A percentile compares a stretch with the other conserved stretches of the same genome.
Evolutionary conservation across 2,329 filamentous ascomycete genomes (phyloP).

Genomic region (Coniochaeta sp.): DNA sequence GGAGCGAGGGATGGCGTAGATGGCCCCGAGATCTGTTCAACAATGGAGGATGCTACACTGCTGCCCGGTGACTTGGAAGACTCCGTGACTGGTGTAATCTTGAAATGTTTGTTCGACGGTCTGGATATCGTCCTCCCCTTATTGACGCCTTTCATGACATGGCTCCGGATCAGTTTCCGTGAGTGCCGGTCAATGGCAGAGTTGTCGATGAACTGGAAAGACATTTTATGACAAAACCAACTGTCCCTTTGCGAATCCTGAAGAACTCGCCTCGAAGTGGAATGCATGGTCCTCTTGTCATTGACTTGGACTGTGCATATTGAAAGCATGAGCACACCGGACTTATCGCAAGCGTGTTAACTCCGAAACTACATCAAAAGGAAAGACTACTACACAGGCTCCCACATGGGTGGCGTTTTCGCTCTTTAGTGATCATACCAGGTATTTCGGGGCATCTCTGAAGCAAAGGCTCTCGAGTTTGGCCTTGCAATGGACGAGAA

Average conservation of each 20-base stretch:
- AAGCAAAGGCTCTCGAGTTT: too few species aligned
- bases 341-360: neutral
- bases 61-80: neutral
- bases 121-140: conserved; percentile 1
- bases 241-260: neutral
- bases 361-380: neutral
- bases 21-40: neutral
- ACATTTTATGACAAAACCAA: neutral
- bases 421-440: too few species aligned
- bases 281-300: neutral
- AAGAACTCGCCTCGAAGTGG: neutral
- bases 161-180: conserved; percentile 5
- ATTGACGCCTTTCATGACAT: conserved; percentile 5
- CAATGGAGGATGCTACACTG: neutral
- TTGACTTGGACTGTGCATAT: neutral
- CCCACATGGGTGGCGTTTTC: too few species aligned
- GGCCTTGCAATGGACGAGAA: too few species aligned
- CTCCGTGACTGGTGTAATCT: neutral
- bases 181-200: neutral
- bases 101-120: neutral
- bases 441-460: too few species aligned
- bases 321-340: neutral
- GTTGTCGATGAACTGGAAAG: conserved; percentile 3
- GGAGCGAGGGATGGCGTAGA: neutral
- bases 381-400: neutral